These are phyloP conservation scores for Nannochloris sp. DNA, from an alignment of 139 green algal species.

Conservation along the genomic window DNA sequence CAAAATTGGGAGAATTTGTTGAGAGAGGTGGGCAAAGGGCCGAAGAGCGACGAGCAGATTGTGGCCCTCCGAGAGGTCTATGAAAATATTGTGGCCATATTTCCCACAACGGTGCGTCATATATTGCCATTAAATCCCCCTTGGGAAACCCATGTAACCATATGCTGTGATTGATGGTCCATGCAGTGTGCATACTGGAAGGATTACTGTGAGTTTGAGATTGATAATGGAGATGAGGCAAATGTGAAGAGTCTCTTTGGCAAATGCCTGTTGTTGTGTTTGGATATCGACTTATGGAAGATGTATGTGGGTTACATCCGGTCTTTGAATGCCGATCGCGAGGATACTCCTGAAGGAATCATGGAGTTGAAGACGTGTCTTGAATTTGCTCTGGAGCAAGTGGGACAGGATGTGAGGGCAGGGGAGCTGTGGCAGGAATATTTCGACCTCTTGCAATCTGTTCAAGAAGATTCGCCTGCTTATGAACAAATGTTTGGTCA, in stretches of 20 bases:
- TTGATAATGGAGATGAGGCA: constrained; percentile 24
- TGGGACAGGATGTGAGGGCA: constrained; percentile 58
- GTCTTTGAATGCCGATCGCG: constrained; percentile 33
- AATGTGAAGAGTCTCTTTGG: constrained; percentile 65
- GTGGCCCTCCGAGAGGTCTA: constrained; percentile 29
- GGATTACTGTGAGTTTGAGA: constrained; percentile 52
- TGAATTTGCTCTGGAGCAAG: constrained; percentile 76
- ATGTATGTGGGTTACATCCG: constrained; percentile 79
- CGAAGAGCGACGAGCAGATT: constrained; percentile 15
- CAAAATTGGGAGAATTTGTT: not conserved
- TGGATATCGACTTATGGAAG: constrained; percentile 62
- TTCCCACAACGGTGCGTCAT: constrained; percentile 51
- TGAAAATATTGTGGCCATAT: constrained; percentile 52
- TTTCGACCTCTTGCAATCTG: constrained; percentile 56
- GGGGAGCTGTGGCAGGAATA: constrained; percentile 79
- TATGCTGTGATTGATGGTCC: not conserved
- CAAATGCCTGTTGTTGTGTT: constrained; percentile 68
- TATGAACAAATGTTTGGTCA: constrained; percentile 52
- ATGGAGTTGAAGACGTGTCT: constrained; percentile 60
- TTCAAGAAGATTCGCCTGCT: constrained; percentile 45
- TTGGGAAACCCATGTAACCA: not conserved
- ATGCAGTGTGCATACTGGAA: constrained; percentile 51
- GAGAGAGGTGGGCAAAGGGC: not conserved
- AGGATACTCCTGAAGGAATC: constrained; percentile 38
- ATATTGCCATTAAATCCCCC: too few species aligned